These are phyloP conservation scores for Umbelopsis sp. DNA, from an alignment of 192 early-diverging fungal species.

Conservation along the genomic window DNA sequence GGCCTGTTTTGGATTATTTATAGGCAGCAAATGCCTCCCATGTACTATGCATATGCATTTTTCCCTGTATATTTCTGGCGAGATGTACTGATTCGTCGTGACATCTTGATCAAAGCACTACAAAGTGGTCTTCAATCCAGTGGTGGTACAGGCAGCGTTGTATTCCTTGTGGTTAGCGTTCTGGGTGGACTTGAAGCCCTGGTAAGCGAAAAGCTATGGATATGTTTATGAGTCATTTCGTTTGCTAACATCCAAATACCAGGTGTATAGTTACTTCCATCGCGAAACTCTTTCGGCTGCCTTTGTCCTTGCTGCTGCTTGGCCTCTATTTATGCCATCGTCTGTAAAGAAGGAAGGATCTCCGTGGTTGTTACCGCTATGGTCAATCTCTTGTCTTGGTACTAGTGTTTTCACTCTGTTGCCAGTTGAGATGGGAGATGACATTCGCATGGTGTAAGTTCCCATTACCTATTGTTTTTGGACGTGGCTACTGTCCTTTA, in stretches of 20 bases:
- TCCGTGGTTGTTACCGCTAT: conserved; percentile 50
- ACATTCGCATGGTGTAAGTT: conserved; percentile 66
- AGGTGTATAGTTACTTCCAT: conserved; percentile 89
- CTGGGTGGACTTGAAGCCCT: conserved; percentile 75
- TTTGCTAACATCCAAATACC: not conserved
- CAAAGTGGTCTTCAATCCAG: conserved; percentile 17
- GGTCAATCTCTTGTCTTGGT: conserved; percentile 66
- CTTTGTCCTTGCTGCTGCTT: conserved; percentile 67
- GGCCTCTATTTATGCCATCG: conserved; percentile 64
- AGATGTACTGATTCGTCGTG: conserved; percentile 47
- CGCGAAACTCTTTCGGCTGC: conserved; percentile 64
- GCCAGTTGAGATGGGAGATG: conserved; percentile 84
- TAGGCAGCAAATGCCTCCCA: conserved; percentile 72
- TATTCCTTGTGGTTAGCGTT: conserved; percentile 53
- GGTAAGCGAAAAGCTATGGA: conserved; percentile 47
- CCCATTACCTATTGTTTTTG: not conserved
- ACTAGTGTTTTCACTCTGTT: conserved; percentile 87
- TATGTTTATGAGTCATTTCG: not conserved
- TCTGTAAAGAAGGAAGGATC: conserved; percentile 38
- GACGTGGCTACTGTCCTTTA: not conserved
- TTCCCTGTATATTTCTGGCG: conserved; percentile 91
- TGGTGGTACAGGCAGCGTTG: conserved; percentile 28
- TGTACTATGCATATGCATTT: conserved; percentile 87
- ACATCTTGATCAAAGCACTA: conserved; percentile 30
- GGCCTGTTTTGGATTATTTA: conserved; percentile 61